Evolutionary conservation across 1,284 basidiomycete genomes (phyloP).

Genomic region (Chalciporus sp.): DNA sequence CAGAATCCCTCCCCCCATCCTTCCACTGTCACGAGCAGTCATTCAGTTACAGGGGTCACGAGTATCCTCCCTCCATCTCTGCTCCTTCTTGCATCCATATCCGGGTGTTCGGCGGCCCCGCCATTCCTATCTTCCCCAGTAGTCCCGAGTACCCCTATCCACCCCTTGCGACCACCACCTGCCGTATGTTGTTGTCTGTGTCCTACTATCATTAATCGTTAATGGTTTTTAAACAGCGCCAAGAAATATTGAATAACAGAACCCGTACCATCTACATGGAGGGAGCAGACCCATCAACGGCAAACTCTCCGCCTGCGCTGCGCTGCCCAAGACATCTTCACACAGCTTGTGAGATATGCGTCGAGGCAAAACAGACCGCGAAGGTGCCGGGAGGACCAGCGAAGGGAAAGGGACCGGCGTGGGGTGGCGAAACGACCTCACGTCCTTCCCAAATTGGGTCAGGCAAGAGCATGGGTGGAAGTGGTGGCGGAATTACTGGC

Average conservation of each 20-base stretch:
- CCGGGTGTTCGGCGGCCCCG: slow-evolving; percentile 22
- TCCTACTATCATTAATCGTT: slow-evolving; percentile 1
- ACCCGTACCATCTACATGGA: slow-evolving; percentile 55
- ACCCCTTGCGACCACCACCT: slow-evolving; percentile 12
- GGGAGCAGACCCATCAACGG: slow-evolving; percentile 62
- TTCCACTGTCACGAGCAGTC: slow-evolving; percentile 26
- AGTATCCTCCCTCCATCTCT: slow-evolving; percentile 41
- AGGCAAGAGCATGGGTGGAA: slow-evolving; percentile 37
- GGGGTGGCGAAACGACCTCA: slow-evolving; percentile 31
- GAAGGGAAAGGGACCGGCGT: slow-evolving; percentile 23
- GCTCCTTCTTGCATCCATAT: slow-evolving; percentile 40
- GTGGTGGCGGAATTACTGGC: slow-evolving; percentile 59
- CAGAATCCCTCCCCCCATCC: slow-evolving; percentile 30
- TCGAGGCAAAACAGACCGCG: slow-evolving; percentile 50
- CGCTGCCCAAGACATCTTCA: slow-evolving; percentile 74
- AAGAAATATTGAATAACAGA: slow-evolving; percentile 41
- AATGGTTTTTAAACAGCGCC: slow-evolving; percentile 13
- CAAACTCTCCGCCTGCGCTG: slow-evolving; percentile 62
- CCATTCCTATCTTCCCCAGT: slow-evolving; percentile 3
- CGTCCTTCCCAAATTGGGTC: slow-evolving; percentile 25
- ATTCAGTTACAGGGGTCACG: slow-evolving; percentile 18
- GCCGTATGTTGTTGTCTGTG: slow-evolving; percentile 16
- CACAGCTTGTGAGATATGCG: slow-evolving; percentile 72
- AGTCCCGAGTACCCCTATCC: background rate
- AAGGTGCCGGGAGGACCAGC: slow-evolving; percentile 33